These are phyloP conservation scores for Aspergillus brunneoviolaceus DNA, from an alignment of 2,329 filamentous ascomycete genomes.

Conservation along the genomic window DNA sequence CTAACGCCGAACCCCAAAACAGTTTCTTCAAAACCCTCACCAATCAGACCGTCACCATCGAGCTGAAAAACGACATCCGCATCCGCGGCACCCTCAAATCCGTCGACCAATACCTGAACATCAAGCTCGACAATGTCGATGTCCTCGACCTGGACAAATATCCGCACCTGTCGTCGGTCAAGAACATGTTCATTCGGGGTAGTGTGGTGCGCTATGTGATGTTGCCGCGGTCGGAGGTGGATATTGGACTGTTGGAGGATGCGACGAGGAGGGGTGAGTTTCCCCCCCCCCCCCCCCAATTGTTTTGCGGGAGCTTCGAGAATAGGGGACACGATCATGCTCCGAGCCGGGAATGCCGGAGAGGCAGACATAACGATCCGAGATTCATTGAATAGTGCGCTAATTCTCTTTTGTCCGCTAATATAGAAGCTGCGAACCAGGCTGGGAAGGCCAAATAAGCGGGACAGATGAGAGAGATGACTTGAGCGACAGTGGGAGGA, in stretches of 20 bases:
- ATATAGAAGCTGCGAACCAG: slow-evolving; percentile 51
- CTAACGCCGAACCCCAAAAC: slow-evolving; percentile 10
- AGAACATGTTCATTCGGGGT: slow-evolving; percentile 93
- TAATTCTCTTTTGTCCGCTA: slow-evolving; percentile 5
- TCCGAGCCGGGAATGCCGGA: too few relatives aligned
- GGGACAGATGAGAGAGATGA: neutral
- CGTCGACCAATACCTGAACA: slow-evolving; percentile 98
- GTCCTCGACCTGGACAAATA: slow-evolving; percentile 94
- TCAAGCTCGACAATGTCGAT: slow-evolving; percentile 93
- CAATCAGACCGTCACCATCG: slow-evolving; percentile 94
- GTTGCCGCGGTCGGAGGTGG: slow-evolving; percentile 76
- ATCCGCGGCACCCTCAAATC: slow-evolving; percentile 94
- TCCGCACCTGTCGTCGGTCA: slow-evolving; percentile 85
- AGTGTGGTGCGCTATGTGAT: slow-evolving; percentile 93
- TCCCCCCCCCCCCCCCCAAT: neutral
- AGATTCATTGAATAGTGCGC: slow-evolving; percentile 2
- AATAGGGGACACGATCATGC: too few relatives aligned
- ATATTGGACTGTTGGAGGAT: slow-evolving; percentile 84
- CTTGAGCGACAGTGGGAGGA: too few relatives aligned
- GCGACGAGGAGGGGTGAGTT: slow-evolving; percentile 78
- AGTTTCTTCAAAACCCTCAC: slow-evolving; percentile 99
- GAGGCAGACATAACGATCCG: too few relatives aligned
- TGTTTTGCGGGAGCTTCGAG: too few relatives aligned
- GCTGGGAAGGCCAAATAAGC: slow-evolving; percentile 43
- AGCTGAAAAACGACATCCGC: slow-evolving; percentile 99